Evolutionary conservation across 1,139 yeast genomes (phyloP).

Genomic region (Geotrichum bryndzae): DNA sequence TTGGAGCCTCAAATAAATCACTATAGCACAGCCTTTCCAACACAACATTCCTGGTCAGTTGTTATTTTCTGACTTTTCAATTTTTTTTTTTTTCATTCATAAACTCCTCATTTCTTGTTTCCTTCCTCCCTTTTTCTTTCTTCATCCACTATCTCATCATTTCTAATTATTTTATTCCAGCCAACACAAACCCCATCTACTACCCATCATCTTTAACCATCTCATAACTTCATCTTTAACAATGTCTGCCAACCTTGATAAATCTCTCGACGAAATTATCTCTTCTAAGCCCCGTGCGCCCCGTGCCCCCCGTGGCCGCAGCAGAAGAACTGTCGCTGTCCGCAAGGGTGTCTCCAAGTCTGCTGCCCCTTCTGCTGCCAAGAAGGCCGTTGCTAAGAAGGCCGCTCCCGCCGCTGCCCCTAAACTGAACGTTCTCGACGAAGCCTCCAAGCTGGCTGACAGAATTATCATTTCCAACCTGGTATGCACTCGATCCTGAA

Average conservation of each 20-base stretch:
- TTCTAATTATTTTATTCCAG: not conserved
- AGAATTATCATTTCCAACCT: slow-evolving; percentile 36
- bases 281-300: slow-evolving; percentile 54
- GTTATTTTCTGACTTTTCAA: not conserved
- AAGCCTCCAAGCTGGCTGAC: slow-evolving; percentile 29
- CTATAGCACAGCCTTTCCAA: not conserved
- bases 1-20: not conserved
- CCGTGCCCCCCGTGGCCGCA: slow-evolving; percentile 31
- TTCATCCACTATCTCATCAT: not conserved
- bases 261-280: slow-evolving; percentile 93
- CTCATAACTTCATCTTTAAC: slow-evolving; percentile 23
- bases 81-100: not conserved
- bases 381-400: slow-evolving; percentile 23
- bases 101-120: not conserved
- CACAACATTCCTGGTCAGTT: not conserved
- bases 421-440: slow-evolving; percentile 24
- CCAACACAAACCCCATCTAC: slow-evolving; percentile 1
- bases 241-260: slow-evolving; percentile 73
- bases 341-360: slow-evolving; percentile 32
- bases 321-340: slow-evolving; percentile 19
- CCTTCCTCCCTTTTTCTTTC: not conserved
- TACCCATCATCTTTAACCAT: slow-evolving; percentile 17
- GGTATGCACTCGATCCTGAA: slow-evolving; percentile 26
- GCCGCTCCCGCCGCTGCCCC: slow-evolving; percentile 19
- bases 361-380: slow-evolving; percentile 31